Evolutionary conservation across 2,329 filamentous ascomycete species (phyloP), one percentile per base, ranked within the genome.

Genomic region (Botryotinia convoluta): DNA sequence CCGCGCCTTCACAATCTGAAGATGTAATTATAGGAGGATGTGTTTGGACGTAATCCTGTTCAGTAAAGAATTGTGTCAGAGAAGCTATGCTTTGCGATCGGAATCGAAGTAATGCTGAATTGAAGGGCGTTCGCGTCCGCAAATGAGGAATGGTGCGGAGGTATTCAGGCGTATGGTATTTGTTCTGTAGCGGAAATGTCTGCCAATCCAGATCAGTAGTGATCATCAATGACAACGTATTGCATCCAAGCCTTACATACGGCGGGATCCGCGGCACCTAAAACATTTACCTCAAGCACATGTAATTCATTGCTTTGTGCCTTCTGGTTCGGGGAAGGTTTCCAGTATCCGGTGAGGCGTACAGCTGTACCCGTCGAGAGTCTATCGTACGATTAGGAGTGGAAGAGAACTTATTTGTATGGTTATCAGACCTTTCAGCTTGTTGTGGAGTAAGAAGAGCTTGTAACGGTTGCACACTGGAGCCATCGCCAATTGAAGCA

Each of bases 11-110:
- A 80, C 96, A 99, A 79, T 99, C 96, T 0, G 95, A 97, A 0
- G 95, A 98, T 2, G 96, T 98, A 79, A 99, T 93, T 79, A 98
- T 91, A 7, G 96, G 96, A 6, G 96, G 93, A 78, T 98, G 95
- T 12, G 93, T 93, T 83, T 98, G 92, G 74, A 93, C 87, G 79
- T 93, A 95, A 72, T 89, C 86, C 74, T 89, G 87, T 39, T 85
- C 83, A 64, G 88, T 87, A 83, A 98, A 98, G 83, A 94, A 95
- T 64, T 87, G 87, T 71, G 90, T 93, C 61, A 97, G 82, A 64
- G 90, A 87, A 67, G 90, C 88, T 75, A 94, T 92, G 77, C 91
- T 87, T 76, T 95, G 90, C 44, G 95, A 98, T 76, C 96, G 90
- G 74, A 98, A 87, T 64, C 93, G 91, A 65, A 97, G 86, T 74